Percentiles rank a stretch among this genome's conserved stretches.
Conservation (phyloP, 2,329 filamentous ascomycete genomes). For the Alternaria novae-zelandiae region DNA sequence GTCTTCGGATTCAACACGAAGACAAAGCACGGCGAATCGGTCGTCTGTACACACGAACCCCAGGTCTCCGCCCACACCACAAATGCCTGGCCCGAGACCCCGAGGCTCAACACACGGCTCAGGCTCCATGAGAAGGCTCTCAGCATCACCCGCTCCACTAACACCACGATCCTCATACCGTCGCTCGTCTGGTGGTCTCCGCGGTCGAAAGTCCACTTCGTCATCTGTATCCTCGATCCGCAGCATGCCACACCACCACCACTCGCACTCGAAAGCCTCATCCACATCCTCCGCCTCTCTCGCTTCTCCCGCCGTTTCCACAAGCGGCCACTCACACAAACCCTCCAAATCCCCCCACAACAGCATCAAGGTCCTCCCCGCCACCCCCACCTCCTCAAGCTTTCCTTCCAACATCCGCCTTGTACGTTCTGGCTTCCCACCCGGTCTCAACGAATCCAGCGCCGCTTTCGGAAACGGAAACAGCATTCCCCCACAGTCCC, state of each 20-base stretch:
- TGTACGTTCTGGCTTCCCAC: slow-evolving; percentile 63
- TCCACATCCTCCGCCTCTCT: slow-evolving; percentile 83
- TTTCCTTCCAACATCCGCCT: slow-evolving; percentile 89
- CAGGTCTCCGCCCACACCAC: slow-evolving; percentile 47
- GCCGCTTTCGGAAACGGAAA: slow-evolving; percentile 60
- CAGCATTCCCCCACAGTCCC: slow-evolving; percentile 54
- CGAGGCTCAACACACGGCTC: slow-evolving; percentile 54
- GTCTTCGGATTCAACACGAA: slow-evolving; percentile 40
- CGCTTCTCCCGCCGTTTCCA: slow-evolving; percentile 52
- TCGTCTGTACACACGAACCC: slow-evolving; percentile 47
- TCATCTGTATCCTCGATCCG: slow-evolving; percentile 93
- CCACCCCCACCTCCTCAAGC: slow-evolving; percentile 73
- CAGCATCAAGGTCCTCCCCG: slow-evolving; percentile 90
- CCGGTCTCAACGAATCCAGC: slow-evolving; percentile 35
- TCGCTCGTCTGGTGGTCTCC: slow-evolving; percentile 79
- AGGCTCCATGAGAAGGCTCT: slow-evolving; percentile 64
- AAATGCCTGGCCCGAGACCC: slow-evolving; percentile 44
- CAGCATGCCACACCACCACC: slow-evolving; percentile 76
- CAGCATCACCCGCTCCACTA: slow-evolving; percentile 82
- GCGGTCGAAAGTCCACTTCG: slow-evolving; percentile 93
- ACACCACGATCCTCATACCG: slow-evolving; percentile 88
- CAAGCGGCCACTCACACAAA: slow-evolving; percentile 65
- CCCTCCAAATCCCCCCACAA: slow-evolving; percentile 80
- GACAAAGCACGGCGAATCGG: slow-evolving; percentile 45
- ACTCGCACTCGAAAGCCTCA: slow-evolving; percentile 90